These are phyloP conservation scores for Rubia yunnanensis DNA, from an alignment of 257 asterid genomes.

Conservation along the genomic window DNA sequence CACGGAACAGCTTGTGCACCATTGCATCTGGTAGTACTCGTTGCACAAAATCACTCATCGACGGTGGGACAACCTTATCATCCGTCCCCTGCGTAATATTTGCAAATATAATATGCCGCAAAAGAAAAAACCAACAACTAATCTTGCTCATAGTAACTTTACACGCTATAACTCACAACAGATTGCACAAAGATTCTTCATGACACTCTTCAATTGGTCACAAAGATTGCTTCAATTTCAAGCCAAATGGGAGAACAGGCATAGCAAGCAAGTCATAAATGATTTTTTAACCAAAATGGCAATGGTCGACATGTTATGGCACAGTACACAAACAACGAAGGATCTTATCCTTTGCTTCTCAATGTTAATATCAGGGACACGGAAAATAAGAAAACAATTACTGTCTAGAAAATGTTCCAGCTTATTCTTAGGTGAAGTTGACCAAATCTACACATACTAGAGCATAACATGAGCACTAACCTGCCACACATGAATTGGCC, in stretches of 20 bases:
- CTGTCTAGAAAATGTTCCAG: neutral
- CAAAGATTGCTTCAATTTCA: neutral
- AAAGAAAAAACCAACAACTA: constrained; percentile 4
- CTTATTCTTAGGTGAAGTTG: neutral
- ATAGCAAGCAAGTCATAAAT: neutral
- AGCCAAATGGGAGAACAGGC: neutral
- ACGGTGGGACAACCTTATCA: constrained; percentile 72
- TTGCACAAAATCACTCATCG: constrained; percentile 65
- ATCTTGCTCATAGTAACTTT: neutral
- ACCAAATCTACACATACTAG: neutral
- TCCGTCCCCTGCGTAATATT: constrained; percentile 55
- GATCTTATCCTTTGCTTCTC: neutral
- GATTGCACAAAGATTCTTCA: neutral
- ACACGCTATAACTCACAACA: neutral
- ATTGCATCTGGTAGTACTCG: constrained; percentile 79
- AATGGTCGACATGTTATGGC: neutral
- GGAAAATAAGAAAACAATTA: neutral
- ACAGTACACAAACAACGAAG: neutral
- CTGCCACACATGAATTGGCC: constrained; percentile 95
- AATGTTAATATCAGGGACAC: neutral
- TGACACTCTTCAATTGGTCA: neutral
- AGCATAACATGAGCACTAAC: constrained; percentile 29
- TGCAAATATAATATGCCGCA: constrained; percentile 1
- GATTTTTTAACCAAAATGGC: neutral
- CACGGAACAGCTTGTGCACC: constrained; percentile 76